Base-by-base conservation (phyloP, 2,329 filamentous ascomycete species). In the Colletotrichum orchidophilum region DNA sequence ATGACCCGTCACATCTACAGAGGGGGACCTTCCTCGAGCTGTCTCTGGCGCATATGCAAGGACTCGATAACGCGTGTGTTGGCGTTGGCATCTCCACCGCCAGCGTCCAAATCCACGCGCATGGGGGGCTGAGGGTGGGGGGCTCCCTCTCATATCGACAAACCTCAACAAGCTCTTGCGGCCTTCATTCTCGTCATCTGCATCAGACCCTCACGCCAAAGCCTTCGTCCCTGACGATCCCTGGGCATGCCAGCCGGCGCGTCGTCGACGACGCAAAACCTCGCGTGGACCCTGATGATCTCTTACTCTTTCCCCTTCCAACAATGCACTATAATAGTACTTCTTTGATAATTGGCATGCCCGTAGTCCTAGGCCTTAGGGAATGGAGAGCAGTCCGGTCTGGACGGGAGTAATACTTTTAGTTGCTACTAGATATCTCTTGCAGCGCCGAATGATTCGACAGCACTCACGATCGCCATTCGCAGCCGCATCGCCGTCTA, bases 261-360 rank as follows among this genome's bases (percentile, higher is more conserved):
- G 21, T 11, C 18, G n/a, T 50, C 21, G 8, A 3, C 27, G n/a
- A 26, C 42, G 7, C n/a, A 21, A 50, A 11, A 29, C 21, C 46
- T 52, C 52, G 21, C 26, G 39, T 46, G 27, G 35, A 54, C 49
- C 62, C 54, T 70, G 62, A 31, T 26, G 62, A 70, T 66, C 66
- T 35, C 54, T 46, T 4, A 21, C 29, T 33, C 13, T 55, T 58
- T 46, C n/a, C n/a, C n/a, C n/a, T 9, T 26, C 5, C 11, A n/a
- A 26, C n/a, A 39, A 26, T 33, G 1, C 27, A 50, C 58, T 7
- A 46, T 8, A 46, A 15, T 46, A 46, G 39, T n/a, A n/a, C 39
- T 9, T 46, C 39, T 5, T 21, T 15, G 27, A 26, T 26, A 18
- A 50, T 35, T 6, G 39, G 58, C 29, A 27, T 29, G 54, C 21